A percentile compares a stretch with the other conserved stretches of the same genome.
Evolutionary conservation across 805 yeast genomes (phyloP).

Genomic region (Scheffersomyces lignosus): DNA sequence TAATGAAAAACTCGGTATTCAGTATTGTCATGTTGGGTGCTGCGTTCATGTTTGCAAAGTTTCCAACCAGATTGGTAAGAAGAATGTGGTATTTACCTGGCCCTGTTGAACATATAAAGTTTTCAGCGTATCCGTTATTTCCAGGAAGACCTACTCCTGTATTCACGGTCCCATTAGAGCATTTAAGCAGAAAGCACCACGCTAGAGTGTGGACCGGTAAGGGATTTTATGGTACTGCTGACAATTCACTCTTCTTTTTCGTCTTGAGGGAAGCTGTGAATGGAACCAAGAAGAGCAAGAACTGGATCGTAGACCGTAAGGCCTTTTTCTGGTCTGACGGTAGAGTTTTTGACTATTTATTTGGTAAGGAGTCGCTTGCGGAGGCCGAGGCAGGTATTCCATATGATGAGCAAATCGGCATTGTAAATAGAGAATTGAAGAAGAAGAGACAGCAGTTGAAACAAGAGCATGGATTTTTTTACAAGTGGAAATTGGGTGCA

Average conservation of each 20-base stretch:
- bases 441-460: constrained; percentile 51
- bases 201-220: constrained; percentile 83
- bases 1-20: constrained; percentile 28
- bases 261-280: constrained; percentile 59
- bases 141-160: constrained; percentile 81
- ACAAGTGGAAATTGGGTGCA: constrained; percentile 50
- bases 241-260: constrained; percentile 71
- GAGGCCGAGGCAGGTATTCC: constrained; percentile 72
- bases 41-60: constrained; percentile 30
- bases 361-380: constrained; percentile 76
- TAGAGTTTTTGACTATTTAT: constrained; percentile 75
- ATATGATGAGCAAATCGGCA: constrained; percentile 57
- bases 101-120: constrained; percentile 53
- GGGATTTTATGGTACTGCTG: constrained; percentile 83
- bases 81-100: constrained; percentile 78
- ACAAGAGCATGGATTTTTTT: constrained; percentile 58
- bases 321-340: constrained; percentile 96
- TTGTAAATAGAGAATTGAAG: constrained; percentile 47
- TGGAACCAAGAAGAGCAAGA: constrained; percentile 39
- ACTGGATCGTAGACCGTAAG: constrained; percentile 79
- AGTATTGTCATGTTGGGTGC: constrained; percentile 27
- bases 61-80: constrained; percentile 72
- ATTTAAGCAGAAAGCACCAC: constrained; percentile 54
- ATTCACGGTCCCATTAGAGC: constrained; percentile 59
- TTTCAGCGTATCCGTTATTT: constrained; percentile 72